Evolutionary conservation across 2,329 filamentous ascomycete genomes (phyloP).

Genomic region (Lecanicillium sp.): DNA sequence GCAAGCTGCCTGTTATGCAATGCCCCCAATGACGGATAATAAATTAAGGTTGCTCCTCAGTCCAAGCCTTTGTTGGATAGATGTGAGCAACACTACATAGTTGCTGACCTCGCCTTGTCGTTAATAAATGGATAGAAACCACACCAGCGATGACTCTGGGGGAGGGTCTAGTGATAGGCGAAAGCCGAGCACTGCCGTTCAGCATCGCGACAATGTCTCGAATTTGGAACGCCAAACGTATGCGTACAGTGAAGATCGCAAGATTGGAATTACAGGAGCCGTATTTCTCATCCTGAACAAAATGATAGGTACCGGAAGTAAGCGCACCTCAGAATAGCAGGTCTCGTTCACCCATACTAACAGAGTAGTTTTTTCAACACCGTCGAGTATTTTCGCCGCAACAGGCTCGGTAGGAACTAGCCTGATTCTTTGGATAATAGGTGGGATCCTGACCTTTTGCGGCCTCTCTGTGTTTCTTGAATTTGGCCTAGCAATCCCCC

Average conservation of each 20-base stretch:
- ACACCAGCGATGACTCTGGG: no score
- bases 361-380: constrained; percentile 42
- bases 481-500: constrained; percentile 53
- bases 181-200: no score
- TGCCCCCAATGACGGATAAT: no score
- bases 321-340: constrained; percentile 16
- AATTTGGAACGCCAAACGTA: constrained; percentile 31
- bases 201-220: no score
- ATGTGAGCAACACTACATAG: no score
- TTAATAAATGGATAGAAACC: no score
- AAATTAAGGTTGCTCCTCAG: no score
- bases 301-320: constrained; percentile 51
- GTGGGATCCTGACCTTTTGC: constrained; percentile 46
- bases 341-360: not conserved
- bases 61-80: no score
- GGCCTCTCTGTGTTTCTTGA: constrained; percentile 55
- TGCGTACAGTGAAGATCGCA: constrained; percentile 31
- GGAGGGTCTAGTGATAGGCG: no score
- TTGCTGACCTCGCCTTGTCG: no score
- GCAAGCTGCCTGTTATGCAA: no score
- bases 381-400: constrained; percentile 41
- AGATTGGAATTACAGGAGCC: constrained; percentile 43
- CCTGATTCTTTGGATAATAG: constrained; percentile 23
- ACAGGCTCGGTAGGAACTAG: constrained; percentile 39
- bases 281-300: constrained; percentile 49